Evolutionary conservation across 768 basidiomycete species (phyloP), one percentile per base, ranked within the genome.

Genomic region (Infundibulicybe gibba): DNA sequence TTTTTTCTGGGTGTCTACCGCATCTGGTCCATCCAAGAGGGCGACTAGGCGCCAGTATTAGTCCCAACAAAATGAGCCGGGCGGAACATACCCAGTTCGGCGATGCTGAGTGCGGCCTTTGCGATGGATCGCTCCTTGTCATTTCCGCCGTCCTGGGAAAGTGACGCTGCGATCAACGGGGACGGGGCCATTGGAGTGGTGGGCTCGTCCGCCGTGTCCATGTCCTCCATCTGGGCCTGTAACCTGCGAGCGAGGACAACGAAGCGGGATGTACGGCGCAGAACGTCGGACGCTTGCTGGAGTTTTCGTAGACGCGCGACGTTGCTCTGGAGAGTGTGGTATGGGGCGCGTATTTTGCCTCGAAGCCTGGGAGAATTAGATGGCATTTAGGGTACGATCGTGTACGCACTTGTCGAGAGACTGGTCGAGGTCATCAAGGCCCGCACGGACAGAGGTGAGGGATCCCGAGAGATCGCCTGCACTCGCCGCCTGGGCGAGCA

Each of bases 61-160:
- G 13, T n/a, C 32, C 20, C 32, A 25, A 31, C 40, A 43, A 32
- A 37, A 44, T n/a, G 47, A 5, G 37, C 17, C 30, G 16, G 20
- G 37, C n/a, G n/a, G n/a, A 21, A 69, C 85, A 55, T 50, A 91
- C 93, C 76, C 37, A 98, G 72, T 63, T 99, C 95, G 0, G 94
- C 91, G 8, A 98, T 83, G 33, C 83, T 94, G 56, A 97, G 69
- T n/a, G 94, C 95, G 2, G 95, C 94, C 64, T 94, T 94, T 2
- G 93, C 87, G 56, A 97, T 83, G 13, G 80, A 80, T 8, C 95
- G 76, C 58, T 97, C 94, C 62, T 83, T 85, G 54, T 91, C 88
- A 25, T 25, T 25, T 25, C 8, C 25, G 25, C 25, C 25, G 21
- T 90, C 87, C 56, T 87, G 86, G 31, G 70, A 61, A 21, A 78